Percentiles rank a stretch among this genome's conserved stretches.
Conservation (phyloP, 1,284 basidiomycete species). For the Rhodotorula sp. region DNA sequence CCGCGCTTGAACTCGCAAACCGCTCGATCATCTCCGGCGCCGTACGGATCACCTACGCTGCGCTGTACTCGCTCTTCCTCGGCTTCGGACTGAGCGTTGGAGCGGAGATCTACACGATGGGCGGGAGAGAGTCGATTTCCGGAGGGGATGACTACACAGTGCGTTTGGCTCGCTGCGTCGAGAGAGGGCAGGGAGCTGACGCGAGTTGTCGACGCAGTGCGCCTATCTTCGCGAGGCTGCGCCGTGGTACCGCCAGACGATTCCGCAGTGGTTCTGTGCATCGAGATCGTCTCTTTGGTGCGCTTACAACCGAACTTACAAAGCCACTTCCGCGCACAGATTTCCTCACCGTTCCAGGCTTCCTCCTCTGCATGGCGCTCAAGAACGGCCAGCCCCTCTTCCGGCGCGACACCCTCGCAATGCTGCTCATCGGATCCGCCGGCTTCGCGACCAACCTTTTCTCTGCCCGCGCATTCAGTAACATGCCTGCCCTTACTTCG, state of each 20-base stretch:
- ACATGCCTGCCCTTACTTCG: constrained; percentile 55
- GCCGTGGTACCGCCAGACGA: constrained; percentile 51
- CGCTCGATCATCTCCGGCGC: constrained; percentile 64
- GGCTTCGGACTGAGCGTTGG: constrained; percentile 83
- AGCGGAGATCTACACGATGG: constrained; percentile 56
- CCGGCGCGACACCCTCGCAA: constrained; percentile 63
- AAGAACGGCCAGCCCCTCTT: constrained; percentile 70
- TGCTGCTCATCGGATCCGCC: constrained; percentile 63
- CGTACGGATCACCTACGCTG: constrained; percentile 67
- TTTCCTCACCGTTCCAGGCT: constrained; percentile 76
- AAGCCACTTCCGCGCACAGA: constrained; percentile 41
- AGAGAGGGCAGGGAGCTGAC: not conserved
- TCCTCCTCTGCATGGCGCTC: constrained; percentile 66
- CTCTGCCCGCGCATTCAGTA: constrained; percentile 62
- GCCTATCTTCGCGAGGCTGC: constrained; percentile 50
- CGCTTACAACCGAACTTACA: not conserved
- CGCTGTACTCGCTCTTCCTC: constrained; percentile 55
- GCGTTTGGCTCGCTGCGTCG: not conserved
- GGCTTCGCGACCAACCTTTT: constrained; percentile 63
- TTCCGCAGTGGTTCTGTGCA: constrained; percentile 49
- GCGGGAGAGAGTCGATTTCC: constrained; percentile 9
- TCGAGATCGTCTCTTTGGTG: not conserved
- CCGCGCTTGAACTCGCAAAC: constrained; percentile 68
- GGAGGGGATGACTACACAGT: constrained; percentile 26
- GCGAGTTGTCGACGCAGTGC: constrained; percentile 4